Conservation (phyloP, 768 basidiomycete species). For the Termitomyces heimii region DNA sequence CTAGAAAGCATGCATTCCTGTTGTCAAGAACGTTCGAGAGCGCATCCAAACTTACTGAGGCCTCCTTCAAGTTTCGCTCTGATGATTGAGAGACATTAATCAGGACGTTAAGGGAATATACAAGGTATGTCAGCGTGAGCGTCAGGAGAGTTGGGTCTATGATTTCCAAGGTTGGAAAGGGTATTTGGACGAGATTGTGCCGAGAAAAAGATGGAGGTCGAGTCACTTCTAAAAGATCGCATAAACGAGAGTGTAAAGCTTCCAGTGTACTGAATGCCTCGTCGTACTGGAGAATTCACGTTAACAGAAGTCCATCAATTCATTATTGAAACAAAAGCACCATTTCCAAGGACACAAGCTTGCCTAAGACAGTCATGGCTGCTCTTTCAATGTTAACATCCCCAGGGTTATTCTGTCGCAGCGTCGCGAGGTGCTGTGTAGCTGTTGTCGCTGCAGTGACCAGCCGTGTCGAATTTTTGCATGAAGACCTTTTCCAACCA, state of each 20-base stretch:
- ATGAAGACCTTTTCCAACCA: slow-evolving; percentile 49
- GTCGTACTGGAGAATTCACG: slow-evolving; percentile 39
- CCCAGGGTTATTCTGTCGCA: slow-evolving; percentile 40
- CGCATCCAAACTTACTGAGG: slow-evolving; percentile 3
- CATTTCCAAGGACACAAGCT: slow-evolving; percentile 63
- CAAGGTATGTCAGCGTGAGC: slow-evolving; percentile 55
- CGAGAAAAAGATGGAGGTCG: background rate
- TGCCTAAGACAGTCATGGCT: slow-evolving; percentile 60
- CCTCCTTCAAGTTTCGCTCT: background rate
- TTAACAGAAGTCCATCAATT: background rate
- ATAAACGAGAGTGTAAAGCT: slow-evolving; percentile 41
- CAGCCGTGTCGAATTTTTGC: slow-evolving; percentile 22
- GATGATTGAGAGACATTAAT: slow-evolving; percentile 18
- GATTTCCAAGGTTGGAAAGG: slow-evolving; percentile 26
- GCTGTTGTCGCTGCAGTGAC: slow-evolving; percentile 33
- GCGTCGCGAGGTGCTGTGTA: slow-evolving; percentile 33
- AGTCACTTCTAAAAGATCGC: slow-evolving; percentile 21
- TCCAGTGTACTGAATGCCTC: slow-evolving; percentile 37
- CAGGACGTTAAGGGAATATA: slow-evolving; percentile 44
- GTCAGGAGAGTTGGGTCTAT: slow-evolving; percentile 34
- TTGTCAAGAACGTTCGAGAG: slow-evolving; percentile 25
- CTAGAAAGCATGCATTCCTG: slow-evolving; percentile 29
- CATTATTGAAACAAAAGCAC: slow-evolving; percentile 35
- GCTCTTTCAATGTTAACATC: slow-evolving; percentile 70
- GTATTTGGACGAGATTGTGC: slow-evolving; percentile 36